phyloP scores from a whole-genome alignment of 2,329 filamentous ascomycete genomes.

The Aspergillus viridinutans region DNA sequence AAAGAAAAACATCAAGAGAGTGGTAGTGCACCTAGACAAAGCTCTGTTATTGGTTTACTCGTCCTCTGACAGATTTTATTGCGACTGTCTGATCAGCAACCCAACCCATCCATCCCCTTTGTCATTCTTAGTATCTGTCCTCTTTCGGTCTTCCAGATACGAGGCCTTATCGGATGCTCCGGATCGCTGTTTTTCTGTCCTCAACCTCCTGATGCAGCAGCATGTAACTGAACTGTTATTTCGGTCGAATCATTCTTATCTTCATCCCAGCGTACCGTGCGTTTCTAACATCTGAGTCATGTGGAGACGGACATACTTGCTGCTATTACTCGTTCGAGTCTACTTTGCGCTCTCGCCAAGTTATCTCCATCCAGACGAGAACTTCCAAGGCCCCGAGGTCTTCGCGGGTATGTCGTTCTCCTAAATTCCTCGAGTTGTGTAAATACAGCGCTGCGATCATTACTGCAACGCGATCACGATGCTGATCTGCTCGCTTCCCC shows the following conservation, averaged over 20 bases:
- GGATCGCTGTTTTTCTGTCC: constrained; percentile 1
- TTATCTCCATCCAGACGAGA: constrained; percentile 97
- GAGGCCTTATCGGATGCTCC: not conserved
- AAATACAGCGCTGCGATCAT: not conserved
- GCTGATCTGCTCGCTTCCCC: not conserved
- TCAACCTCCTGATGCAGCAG: constrained; percentile 1
- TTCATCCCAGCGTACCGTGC: constrained; percentile 13
- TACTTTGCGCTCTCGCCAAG: constrained; percentile 93
- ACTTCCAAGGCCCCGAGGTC: constrained; percentile 97
- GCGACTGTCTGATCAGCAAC: not conserved
- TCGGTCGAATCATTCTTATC: not conserved
- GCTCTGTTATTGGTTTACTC: not conserved
- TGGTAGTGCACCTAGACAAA: no score
- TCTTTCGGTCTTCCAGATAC: not conserved
- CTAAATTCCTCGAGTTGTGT: not conserved
- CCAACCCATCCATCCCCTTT: constrained; percentile 3
- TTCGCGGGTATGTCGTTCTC: constrained; percentile 70
- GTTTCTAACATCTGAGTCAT: constrained; percentile 47
- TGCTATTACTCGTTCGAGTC: constrained; percentile 79
- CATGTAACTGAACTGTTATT: constrained; percentile 3
- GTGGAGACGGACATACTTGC: constrained; percentile 87
- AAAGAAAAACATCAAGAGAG: not conserved
- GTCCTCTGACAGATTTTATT: not conserved
- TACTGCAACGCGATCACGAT: constrained; percentile 4
- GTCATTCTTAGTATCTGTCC: not conserved